phyloP scores from a whole-genome alignment of 768 basidiomycete species.

The Hericium coralloides region DNA sequence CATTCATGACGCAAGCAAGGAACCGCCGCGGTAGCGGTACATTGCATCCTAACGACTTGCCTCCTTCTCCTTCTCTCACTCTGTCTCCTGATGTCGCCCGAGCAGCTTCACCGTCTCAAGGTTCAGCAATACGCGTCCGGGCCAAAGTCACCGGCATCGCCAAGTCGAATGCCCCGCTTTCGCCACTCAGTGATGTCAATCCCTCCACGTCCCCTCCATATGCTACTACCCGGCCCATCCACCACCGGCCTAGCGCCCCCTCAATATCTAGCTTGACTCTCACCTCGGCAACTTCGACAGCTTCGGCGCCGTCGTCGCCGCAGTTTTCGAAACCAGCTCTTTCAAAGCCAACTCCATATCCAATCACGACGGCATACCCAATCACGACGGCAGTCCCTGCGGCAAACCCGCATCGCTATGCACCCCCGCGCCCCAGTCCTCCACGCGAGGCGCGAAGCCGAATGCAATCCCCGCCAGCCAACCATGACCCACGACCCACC shows the following conservation, averaged over 20 bases:
- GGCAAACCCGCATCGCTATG: conserved; percentile 46
- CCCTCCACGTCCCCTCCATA: conserved; percentile 8
- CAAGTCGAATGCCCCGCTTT: conserved; percentile 18
- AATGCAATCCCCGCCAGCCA: conserved; percentile 25
- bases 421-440: conserved; percentile 3
- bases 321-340: conserved; percentile 1
- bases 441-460: conserved; percentile 21
- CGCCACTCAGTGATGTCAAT: neutral
- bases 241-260: conserved; percentile 17
- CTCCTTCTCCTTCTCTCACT: conserved; percentile 12
- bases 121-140: conserved; percentile 34
- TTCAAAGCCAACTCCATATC: conserved; percentile 24
- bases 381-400: conserved; percentile 48
- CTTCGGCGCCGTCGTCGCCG: conserved; percentile 5
- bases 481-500: conserved; percentile 18
- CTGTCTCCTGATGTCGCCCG: conserved; percentile 15
- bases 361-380: conserved; percentile 51
- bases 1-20: conserved; percentile 4
- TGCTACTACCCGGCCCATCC: conserved; percentile 9
- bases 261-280: conserved; percentile 24
- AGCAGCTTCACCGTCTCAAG: conserved; percentile 3
- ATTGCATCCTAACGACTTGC: conserved; percentile 15
- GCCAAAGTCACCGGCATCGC: conserved; percentile 50
- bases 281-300: conserved; percentile 6
- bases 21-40: conserved; percentile 19